Evolutionary conservation across 441 rosid genomes (phyloP).

Genomic region (Mallotus repandus): DNA sequence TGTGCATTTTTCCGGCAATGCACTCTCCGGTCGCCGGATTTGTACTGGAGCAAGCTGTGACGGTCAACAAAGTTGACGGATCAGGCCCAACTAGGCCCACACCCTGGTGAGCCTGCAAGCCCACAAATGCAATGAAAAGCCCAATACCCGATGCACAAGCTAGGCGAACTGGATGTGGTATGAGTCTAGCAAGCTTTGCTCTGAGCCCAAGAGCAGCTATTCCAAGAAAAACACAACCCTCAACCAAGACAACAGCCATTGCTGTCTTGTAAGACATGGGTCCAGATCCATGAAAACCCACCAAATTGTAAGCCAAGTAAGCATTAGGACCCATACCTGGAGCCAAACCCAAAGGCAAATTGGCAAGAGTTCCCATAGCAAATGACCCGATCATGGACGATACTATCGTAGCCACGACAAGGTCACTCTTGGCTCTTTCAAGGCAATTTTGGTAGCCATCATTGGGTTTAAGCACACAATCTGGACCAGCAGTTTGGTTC

Average conservation of each 20-base stretch:
- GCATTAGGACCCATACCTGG: constrained; percentile 91
- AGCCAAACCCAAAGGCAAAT: constrained; percentile 78
- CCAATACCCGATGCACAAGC: constrained; percentile 76
- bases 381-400: constrained; percentile 73
- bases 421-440: constrained; percentile 58
- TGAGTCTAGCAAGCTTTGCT: constrained; percentile 57
- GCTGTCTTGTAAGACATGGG: constrained; percentile 64
- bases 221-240: constrained; percentile 61
- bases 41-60: constrained; percentile 53
- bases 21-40: constrained; percentile 65
- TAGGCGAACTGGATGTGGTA: constrained; percentile 59
- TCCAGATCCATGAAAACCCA: constrained; percentile 89
- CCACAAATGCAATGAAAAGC: constrained; percentile 79
- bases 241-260: constrained; percentile 60
- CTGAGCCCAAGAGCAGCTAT: constrained; percentile 65
- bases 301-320: constrained; percentile 67
- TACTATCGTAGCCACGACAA: constrained; percentile 68
- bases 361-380: constrained; percentile 79
- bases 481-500: constrained; percentile 44
- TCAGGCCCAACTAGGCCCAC: constrained; percentile 85
- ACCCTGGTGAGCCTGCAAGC: constrained; percentile 73
- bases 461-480: constrained; percentile 53
- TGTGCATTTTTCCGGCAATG: constrained; percentile 54
- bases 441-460: constrained; percentile 66
- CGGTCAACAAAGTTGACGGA: constrained; percentile 56